Conservation (phyloP, 768 basidiomycete genomes). For the Mrakia gelida region DNA sequence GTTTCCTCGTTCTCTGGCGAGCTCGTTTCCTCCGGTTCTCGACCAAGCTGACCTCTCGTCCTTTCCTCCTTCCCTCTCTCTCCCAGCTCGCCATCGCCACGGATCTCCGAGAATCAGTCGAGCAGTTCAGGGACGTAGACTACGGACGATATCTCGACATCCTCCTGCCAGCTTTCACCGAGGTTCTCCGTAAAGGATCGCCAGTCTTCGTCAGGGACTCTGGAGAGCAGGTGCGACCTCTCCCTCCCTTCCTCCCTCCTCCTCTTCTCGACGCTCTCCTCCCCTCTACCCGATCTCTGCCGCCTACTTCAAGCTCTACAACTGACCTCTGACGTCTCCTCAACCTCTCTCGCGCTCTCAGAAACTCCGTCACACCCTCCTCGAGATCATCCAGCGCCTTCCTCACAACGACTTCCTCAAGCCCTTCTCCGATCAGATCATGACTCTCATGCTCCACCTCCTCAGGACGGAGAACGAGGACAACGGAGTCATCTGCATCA, state of each 20-base stretch:
- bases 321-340: background rate
- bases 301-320: background rate
- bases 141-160: conserved; percentile 35
- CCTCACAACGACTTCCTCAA: conserved; percentile 75
- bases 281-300: background rate
- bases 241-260: too few species aligned
- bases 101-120: conserved; percentile 39
- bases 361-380: conserved; percentile 75
- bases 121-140: conserved; percentile 38
- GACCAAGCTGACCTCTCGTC: background rate
- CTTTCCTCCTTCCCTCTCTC: background rate
- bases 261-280: background rate
- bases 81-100: conserved; percentile 35
- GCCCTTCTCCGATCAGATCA: conserved; percentile 61
- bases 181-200: conserved; percentile 33
- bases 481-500: conserved; percentile 83
- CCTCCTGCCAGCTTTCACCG: conserved; percentile 37
- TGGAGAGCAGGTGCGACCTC: conserved; percentile 35
- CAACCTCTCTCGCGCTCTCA: conserved; percentile 42
- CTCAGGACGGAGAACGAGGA: conserved; percentile 92
- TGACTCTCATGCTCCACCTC: conserved; percentile 74
- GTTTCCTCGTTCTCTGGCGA: background rate
- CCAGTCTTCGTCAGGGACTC: conserved; percentile 34
- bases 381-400: conserved; percentile 85
- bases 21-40: conserved; percentile 5